phyloP scores from a whole-genome alignment of 371 early-diverging fungal genomes.

The Parasitella parasitica region DNA sequence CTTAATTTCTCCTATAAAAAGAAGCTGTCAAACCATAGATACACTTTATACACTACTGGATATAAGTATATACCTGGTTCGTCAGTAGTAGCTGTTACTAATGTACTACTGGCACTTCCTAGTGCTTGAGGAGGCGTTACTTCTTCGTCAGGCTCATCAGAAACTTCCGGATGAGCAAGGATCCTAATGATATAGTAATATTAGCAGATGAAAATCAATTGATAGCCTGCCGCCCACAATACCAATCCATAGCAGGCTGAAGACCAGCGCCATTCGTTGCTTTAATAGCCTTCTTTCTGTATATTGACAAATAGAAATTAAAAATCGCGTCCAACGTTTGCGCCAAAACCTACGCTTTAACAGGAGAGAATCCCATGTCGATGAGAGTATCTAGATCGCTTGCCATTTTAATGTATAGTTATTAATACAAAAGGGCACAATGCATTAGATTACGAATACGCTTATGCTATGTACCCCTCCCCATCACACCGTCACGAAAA shows the following conservation, averaged over 20 bases:
- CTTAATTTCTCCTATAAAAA: conserved; percentile 74
- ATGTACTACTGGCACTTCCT: conserved; percentile 26
- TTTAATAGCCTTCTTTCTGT: conserved; percentile 61
- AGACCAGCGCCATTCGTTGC: conserved; percentile 84
- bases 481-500: neutral
- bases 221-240: neutral
- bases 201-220: neutral
- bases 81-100: no score
- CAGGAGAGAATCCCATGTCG: conserved; percentile 78
- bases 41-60: no score
- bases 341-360: conserved; percentile 55
- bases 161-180: conserved; percentile 72
- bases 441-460: neutral
- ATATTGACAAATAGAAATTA: neutral
- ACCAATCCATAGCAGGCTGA: conserved; percentile 91
- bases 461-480: neutral
- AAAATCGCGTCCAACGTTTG: neutral
- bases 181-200: conserved; percentile 49
- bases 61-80: no score
- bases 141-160: conserved; percentile 64
- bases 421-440: neutral
- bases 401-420: conserved; percentile 30
- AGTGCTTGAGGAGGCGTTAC: conserved; percentile 31
- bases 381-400: conserved; percentile 65
- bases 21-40: no score